Conservation (phyloP, 1,284 basidiomycete genomes). For the Ganoderma multipileum region DNA sequence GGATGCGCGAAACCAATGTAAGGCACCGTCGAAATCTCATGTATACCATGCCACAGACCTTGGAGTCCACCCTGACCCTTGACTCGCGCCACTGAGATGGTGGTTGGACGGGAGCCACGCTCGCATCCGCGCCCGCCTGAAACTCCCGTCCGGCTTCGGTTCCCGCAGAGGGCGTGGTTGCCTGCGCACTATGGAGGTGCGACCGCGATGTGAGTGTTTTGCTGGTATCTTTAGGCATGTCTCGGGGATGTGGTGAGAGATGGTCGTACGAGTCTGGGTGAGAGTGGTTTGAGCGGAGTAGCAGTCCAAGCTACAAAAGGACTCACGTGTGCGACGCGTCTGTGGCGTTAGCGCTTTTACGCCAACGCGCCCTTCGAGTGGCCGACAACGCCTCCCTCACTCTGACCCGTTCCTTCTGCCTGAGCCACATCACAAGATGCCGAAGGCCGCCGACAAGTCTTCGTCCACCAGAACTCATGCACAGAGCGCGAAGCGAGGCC, state of each 20-base stretch:
- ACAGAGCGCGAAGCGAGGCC: background rate
- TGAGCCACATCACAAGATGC: background rate
- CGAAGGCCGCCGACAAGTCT: background rate
- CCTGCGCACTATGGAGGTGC: background rate
- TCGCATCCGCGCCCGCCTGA: no score
- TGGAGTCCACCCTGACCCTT: no score
- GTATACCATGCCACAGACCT: no score
- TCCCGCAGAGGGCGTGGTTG: no score
- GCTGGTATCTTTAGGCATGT: background rate
- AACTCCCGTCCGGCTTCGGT: no score
- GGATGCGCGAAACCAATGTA: no score
- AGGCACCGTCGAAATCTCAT: no score
- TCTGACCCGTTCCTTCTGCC: background rate
- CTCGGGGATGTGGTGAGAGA: background rate
- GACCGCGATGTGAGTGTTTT: background rate
- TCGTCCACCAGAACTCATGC: background rate
- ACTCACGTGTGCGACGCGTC: background rate
- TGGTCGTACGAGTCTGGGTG: background rate
- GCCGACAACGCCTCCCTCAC: no score
- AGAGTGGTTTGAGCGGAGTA: background rate
- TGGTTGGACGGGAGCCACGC: no score
- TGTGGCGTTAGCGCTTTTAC: background rate
- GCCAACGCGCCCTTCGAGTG: no score
- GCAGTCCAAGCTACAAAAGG: no score
- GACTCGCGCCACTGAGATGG: no score